A percentile compares a stretch with the other conserved stretches of the same genome.
Evolutionary conservation across 352 stramenopile genomes (phyloP).

Genomic region (Pythium vanterpoolii): DNA sequence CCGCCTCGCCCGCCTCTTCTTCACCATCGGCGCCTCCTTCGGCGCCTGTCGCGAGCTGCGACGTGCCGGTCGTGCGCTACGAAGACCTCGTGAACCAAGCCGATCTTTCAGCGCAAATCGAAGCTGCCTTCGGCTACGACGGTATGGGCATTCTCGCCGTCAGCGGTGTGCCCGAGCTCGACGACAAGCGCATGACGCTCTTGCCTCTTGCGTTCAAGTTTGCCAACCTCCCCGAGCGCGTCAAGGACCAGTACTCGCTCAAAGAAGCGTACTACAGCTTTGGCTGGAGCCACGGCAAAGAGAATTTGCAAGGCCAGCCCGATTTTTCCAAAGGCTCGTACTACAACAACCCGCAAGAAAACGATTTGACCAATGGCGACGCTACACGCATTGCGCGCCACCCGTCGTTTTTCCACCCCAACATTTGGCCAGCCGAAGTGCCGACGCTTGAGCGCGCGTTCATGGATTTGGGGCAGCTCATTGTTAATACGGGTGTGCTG

Average conservation of each 20-base stretch:
- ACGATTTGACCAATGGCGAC: constrained; percentile 77
- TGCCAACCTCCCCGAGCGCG: constrained; percentile 70
- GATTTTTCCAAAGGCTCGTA: constrained; percentile 95
- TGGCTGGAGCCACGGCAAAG: constrained; percentile 96
- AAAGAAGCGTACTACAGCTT: constrained; percentile 91
- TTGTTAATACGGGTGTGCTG: constrained; percentile 90
- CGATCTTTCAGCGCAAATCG: constrained; percentile 49
- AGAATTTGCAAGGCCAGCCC: constrained; percentile 90
- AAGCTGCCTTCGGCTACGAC: constrained; percentile 86
- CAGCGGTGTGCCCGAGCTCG: constrained; percentile 79
- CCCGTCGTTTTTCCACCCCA: constrained; percentile 91
- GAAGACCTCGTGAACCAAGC: constrained; percentile 42
- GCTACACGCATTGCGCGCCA: constrained; percentile 71
- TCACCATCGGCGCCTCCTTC: neutral
- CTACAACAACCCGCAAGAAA: constrained; percentile 96
- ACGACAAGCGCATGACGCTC: constrained; percentile 62
- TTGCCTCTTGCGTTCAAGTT: constrained; percentile 87
- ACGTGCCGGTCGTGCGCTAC: constrained; percentile 69
- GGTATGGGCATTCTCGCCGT: constrained; percentile 91
- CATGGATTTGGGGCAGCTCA: constrained; percentile 89
- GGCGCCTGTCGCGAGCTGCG: constrained; percentile 15
- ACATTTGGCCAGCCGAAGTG: constrained; percentile 85
- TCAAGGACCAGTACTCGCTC: constrained; percentile 85
- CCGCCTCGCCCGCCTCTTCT: neutral
- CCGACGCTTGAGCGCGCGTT: constrained; percentile 86